Base-by-base conservation (phyloP, 2,329 filamentous ascomycete species). In the Ilyonectria mors-panacis region DNA sequence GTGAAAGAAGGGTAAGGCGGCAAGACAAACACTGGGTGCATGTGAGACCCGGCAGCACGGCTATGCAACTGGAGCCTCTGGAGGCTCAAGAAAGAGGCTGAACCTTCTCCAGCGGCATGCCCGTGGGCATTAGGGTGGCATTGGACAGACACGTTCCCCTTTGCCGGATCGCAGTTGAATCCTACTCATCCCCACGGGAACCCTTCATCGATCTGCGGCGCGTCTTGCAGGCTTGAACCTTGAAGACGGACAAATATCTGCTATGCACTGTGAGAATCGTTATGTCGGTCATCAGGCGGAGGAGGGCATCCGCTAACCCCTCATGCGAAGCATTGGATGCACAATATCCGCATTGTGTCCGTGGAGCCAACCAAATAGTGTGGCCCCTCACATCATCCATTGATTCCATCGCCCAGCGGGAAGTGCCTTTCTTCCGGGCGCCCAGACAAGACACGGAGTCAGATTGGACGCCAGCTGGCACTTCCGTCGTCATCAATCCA, bases 181-280 rank as follows among this genome's bases (percentile, higher is more conserved):
- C 23, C 56, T 28, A 56, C 26, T 37, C 44, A 33, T 44, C 23
- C 37, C 39, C 23, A 23, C 42, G 35, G 33, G 42, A 65, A 55
- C 48, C 26, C 48, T 48, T 33, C 56, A 37, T 59, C 42, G 50
- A 60, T 56, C 56, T 65, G 55, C 48, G 47, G 21, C 9, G 6
- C 39, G 54, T 48, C 50, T n/a, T 6, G 13, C 55, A 59, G n/a
- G 56, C 62, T 47, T 60, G 12, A 50, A 56, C 63, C 50, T 44
- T 45, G 56, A 15, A 56, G 19, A 23, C 28, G 30, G 30, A 21
- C 42, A 62, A 37, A 21, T 62, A 39, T 62, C 19, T 28, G n/a
- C 9, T 2, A 33, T 26, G 26, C n/a, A 8, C 28, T 21, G 26
- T 23, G 58, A 35, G 48, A 37, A 26, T 44, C n/a, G 47, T n/a